Base-by-base conservation (phyloP, 495 filamentous ascomycete genomes). In the Sordaria brevicollis region DNA sequence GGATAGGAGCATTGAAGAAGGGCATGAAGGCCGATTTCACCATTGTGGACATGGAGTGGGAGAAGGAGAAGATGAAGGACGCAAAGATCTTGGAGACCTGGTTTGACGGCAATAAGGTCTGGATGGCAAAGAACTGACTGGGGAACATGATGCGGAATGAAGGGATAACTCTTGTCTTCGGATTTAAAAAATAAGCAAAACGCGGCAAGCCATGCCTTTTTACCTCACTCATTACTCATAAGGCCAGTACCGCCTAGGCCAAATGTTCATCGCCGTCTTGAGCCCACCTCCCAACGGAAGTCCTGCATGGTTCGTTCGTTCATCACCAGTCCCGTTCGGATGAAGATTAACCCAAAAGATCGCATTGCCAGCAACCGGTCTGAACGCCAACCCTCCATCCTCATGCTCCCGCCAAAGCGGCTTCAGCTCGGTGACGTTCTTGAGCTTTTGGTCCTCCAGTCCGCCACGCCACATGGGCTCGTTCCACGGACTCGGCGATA, bases 251-350 rank as follows among this genome's bases (percentile, higher is more conserved):
- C 78, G 79, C 57, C 81, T 75, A 11, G 83, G 83, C 85, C 85
- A 87, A 70, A 87, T 86, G 76, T 87, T 87, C 83, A 87, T 85
- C 4, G 84, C 85, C 19, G 83, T 82, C 78, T 87, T 87, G 66
- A 75, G 65, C 3, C 85, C 85, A 2, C 73, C 77, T 49, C 72
- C 78, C 17, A 87, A 73, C 2, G 85, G 83, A 43, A 86, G 71
- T 2, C 85, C 85, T 5, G 85, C 84, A 71, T 87, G 85, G 62
- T 80, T 74, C 5, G 81, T 85, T 57, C 83, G 78, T 65, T 71
- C 57, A 71, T 86, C 81, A 3, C 84, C 85, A 3, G 80, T 82
- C 19, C 81, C 81, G 69, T 86, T 83, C 4, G 74, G 71, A 69
- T 82, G 77, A 33, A 87, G 73, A 74, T 87, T 87, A 70, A 82